Base-by-base conservation (phyloP, 2,329 filamentous ascomycete species). In the Aspergillus ibericus region DNA sequence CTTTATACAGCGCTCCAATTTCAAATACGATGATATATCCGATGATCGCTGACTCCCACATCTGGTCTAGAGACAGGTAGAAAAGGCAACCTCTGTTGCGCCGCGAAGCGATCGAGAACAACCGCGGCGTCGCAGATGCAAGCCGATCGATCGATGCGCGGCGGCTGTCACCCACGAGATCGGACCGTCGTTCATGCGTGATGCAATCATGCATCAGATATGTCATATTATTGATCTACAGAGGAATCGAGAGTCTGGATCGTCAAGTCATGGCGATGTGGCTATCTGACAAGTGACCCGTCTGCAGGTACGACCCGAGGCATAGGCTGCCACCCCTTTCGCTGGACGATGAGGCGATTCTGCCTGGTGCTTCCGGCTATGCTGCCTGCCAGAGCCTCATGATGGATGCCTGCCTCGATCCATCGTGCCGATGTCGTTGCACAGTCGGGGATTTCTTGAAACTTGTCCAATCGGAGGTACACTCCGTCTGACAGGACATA, bases 111-210 rank as follows among this genome's bases (percentile, higher is more conserved):
- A 60, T 50, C 56, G 50, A 34, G n/a, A 38, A 44, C 40, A 32
- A 18, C n/a, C 25, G 22, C 38, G 22, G 36, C 51, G 25, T 42
- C 36, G 6, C 18, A 18, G 48, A 42, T 18, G 20, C 46, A 27
- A 34, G 18, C 47, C 48, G 59, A 61, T 58, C 56, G 59, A 57
- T 54, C 58, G 58, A 53, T 54, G 29, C 34, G n/a, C 20, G 16
- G 52, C 47, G 38, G 36, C 2, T 53, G 58, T 56, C 53, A 46
- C 36, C 53, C 58, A 57, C 54, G 54, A 49, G 58, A 60, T 60
- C 58, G 58, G 50, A 8, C 12, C 18, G 12, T 16, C 15, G 27
- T 51, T 48, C 22, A 25, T 46, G 22, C 15, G 32, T 60, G 54
- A 60, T 60, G 58, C 49, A 53, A 60, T 54, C 32, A 34, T 35